Percentiles rank a stretch among this genome's conserved stretches.
Conservation (phyloP, 768 basidiomycete genomes). For the Kwoniella bestiolae region DNA sequence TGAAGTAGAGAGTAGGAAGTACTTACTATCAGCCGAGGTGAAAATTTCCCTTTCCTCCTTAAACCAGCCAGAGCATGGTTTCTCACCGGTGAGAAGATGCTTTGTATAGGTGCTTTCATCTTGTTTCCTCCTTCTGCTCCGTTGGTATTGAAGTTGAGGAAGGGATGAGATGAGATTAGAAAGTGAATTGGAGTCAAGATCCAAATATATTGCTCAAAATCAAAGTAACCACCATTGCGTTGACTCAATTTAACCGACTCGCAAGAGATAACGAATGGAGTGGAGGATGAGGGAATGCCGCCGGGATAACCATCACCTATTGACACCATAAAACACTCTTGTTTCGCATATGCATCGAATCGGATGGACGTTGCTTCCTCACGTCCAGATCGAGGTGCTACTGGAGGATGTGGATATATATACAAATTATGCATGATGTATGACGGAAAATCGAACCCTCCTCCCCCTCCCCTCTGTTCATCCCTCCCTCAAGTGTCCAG, state of each 20-base stretch:
- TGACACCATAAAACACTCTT: too few species aligned
- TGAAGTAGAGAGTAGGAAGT: neutral
- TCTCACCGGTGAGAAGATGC: neutral
- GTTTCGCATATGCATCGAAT: too few species aligned
- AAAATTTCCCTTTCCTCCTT: slow-evolving; percentile 1
- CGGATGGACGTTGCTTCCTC: too few species aligned
- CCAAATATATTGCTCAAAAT: too few species aligned
- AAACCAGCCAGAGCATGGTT: slow-evolving; percentile 6
- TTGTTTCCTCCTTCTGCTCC: neutral
- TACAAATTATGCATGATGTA: slow-evolving; percentile 18
- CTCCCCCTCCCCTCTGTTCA: neutral
- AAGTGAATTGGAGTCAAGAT: too few species aligned
- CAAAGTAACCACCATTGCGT: too few species aligned
- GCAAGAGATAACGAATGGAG: too few species aligned
- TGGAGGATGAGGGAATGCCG: too few species aligned
- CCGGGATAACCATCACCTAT: too few species aligned
- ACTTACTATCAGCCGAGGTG: neutral
- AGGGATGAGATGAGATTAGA: too few species aligned
- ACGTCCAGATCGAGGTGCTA: neutral
- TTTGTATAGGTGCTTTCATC: neutral
- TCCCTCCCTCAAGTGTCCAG: neutral
- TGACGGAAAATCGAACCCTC: neutral
- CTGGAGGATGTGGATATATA: neutral
- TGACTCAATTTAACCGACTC: too few species aligned
- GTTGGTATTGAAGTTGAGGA: too few species aligned